phyloP scores from a whole-genome alignment of 495 filamentous ascomycete genomes.

The Neurospora sp. region DNA sequence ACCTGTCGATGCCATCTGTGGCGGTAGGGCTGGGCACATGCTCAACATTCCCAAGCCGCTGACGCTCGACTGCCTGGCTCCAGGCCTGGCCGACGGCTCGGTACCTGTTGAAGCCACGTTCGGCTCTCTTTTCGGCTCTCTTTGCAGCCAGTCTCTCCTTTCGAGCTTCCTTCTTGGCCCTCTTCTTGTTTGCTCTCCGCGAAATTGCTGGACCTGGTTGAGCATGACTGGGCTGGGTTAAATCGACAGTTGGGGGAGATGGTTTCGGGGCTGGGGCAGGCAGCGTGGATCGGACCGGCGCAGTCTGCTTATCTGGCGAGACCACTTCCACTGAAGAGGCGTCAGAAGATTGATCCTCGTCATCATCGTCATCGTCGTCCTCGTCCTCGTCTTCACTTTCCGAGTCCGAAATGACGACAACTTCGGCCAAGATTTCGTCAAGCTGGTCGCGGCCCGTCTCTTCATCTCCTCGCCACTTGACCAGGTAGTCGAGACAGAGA shows the following conservation, averaged over 20 bases:
- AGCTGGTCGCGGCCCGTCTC: slow-evolving; percentile 65
- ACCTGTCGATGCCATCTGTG: neutral
- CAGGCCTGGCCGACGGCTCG: slow-evolving; percentile 27
- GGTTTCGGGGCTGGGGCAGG: neutral
- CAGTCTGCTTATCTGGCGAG: neutral
- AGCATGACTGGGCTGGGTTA: neutral
- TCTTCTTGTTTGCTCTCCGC: slow-evolving; percentile 1
- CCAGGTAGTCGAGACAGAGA: slow-evolving; percentile 57
- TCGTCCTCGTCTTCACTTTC: slow-evolving; percentile 55
- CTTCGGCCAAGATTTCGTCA: slow-evolving; percentile 71
- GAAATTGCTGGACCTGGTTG: neutral
- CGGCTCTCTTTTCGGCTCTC: slow-evolving; percentile 15
- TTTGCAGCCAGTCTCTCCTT: slow-evolving; percentile 9
- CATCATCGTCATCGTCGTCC: slow-evolving; percentile 12
- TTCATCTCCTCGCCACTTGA: slow-evolving; percentile 83
- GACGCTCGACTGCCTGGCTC: slow-evolving; percentile 21
- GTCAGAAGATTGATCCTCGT: slow-evolving; percentile 13
- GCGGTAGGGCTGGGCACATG: neutral
- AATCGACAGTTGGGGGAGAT: neutral
- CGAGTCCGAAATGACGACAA: slow-evolving; percentile 74
- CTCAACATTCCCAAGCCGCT: slow-evolving; percentile 10
- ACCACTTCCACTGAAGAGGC: slow-evolving; percentile 5
- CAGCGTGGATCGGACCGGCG: neutral
- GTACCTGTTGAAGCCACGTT: slow-evolving; percentile 30
- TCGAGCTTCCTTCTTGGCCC: slow-evolving; percentile 13